Evolutionary conservation across 352 stramenopile genomes (phyloP).

Genomic region (Elongisporangium prolatum): DNA sequence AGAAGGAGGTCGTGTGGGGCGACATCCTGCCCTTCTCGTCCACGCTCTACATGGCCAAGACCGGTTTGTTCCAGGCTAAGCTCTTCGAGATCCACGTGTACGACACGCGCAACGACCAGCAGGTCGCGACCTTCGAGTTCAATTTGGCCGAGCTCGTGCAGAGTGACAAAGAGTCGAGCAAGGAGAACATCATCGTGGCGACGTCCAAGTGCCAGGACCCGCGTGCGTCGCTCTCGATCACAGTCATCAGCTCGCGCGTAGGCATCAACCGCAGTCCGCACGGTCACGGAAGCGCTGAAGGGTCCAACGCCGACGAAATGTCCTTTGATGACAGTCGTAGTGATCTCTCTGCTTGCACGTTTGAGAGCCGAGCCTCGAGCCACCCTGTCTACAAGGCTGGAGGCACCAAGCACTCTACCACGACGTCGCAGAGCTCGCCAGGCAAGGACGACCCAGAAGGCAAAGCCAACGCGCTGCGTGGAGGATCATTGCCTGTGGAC

Average conservation of each 20-base stretch:
- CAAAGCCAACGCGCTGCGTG: slow-evolving; percentile 9
- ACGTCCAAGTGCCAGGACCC: slow-evolving; percentile 57
- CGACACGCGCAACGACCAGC: slow-evolving; percentile 42
- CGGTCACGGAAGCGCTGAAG: slow-evolving; percentile 5
- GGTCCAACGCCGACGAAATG: slow-evolving; percentile 24
- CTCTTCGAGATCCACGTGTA: slow-evolving; percentile 67
- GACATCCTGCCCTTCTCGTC: slow-evolving; percentile 72
- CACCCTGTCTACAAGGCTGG: slow-evolving; percentile 1
- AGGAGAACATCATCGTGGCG: slow-evolving; percentile 57
- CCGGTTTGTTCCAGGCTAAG: slow-evolving; percentile 64
- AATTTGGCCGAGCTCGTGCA: slow-evolving; percentile 62
- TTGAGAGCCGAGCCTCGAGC: slow-evolving; percentile 47
- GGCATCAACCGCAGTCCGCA: slow-evolving; percentile 10
- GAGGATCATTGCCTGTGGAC: slow-evolving; percentile 4
- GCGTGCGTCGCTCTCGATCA: slow-evolving; percentile 58
- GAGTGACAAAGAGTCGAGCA: slow-evolving; percentile 51
- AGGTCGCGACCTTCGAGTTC: slow-evolving; percentile 63
- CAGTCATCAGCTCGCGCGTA: slow-evolving; percentile 49
- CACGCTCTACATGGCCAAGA: slow-evolving; percentile 74
- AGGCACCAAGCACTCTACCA: slow-evolving; percentile 7
- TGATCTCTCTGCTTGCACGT: slow-evolving; percentile 57
- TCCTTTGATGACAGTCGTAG: slow-evolving; percentile 53
- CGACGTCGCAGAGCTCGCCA: slow-evolving; percentile 9
- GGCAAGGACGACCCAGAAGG: slow-evolving; percentile 11
- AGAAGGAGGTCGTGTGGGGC: slow-evolving; percentile 64